Evolutionary conservation across 2,329 filamentous ascomycete genomes (phyloP).

Genomic region (Colletotrichum cereale): DNA sequence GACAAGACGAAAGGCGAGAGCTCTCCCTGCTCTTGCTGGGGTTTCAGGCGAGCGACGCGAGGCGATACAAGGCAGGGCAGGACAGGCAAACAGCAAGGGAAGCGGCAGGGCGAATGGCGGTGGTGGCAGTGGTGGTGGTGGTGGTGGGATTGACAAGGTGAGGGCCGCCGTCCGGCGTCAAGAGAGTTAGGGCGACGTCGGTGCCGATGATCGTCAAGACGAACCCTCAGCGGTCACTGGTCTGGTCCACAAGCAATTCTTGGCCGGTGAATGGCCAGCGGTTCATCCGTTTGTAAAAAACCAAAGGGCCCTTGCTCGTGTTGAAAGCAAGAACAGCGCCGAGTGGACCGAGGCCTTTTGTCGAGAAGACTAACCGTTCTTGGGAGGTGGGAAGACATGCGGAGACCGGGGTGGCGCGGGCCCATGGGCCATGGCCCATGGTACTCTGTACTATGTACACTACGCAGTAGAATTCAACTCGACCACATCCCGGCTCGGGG

Average conservation of each 20-base stretch:
- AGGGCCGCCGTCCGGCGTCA: not conserved
- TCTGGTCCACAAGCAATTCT: conserved; percentile 20
- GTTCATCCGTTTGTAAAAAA: conserved; percentile 18
- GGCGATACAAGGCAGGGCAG: not conserved
- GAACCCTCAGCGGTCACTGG: conserved; percentile 28
- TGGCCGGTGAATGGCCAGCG: conserved; percentile 14
- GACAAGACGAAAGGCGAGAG: not conserved
- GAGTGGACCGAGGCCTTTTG: conserved; percentile 42
- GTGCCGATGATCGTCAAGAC: conserved; percentile 40
- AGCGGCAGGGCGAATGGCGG: not conserved
- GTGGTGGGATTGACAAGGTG: conserved; percentile 22
- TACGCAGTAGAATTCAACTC: conserved; percentile 25
- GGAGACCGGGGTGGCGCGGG: conserved; percentile 40
- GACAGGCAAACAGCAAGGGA: not conserved
- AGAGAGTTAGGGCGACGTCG: conserved; percentile 32
- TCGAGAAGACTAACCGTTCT: conserved; percentile 45
- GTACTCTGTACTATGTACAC: too few species aligned
- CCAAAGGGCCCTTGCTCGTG: conserved; percentile 5
- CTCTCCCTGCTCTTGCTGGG: not conserved
- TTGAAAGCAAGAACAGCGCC: conserved; percentile 37
- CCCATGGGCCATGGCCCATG: not conserved
- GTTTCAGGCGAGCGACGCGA: not conserved
- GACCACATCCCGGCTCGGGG: not conserved
- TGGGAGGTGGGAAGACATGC: conserved; percentile 47
- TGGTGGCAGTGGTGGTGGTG: conserved; percentile 9